Base-by-base conservation (phyloP, 2,329 filamentous ascomycete species). In the Diaporthe humulicola region DNA sequence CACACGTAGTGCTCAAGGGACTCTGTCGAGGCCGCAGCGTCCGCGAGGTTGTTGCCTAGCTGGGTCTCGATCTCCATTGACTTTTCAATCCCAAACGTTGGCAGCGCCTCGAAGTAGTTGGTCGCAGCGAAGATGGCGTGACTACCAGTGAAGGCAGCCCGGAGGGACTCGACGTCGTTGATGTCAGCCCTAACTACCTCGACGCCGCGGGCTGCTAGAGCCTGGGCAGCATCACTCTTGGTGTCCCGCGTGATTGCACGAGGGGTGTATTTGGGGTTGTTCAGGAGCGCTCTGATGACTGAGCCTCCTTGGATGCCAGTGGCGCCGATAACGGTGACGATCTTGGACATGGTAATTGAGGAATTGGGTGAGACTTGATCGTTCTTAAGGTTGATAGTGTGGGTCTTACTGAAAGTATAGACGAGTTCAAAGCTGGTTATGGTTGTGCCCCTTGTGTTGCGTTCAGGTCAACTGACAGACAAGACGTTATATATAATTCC, bases 1-100 rank as follows among this genome's bases (percentile, higher is more conserved):
- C 85, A 87, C 71, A 88, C 81, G 77, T 84, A 88, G 75, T 87
- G 85, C 71, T 85, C 79, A 1, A 88, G 81, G 0, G 84, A 83
- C 0, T 77, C 19, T 0, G 80, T 84, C 10, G 78, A 74, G 0
- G 82, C 80, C 0, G 86, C 86, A 3, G 86, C 86, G 7, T 81
- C 81, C 5, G 85, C 86, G 7, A 88, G 74, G 54, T 85, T 87
- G 77, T 82, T 84, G 8, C 83, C 86, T 54, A 86, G 84, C 15
- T 74, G 71, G 22, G 79, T 78, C 78, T 88, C 87, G 28, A 82
- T 79, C 1, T 82, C 79, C 19, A 83, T 81, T 0, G 84, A 80
- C 48, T 82, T 79, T 2, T 83, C 78, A 8, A 81, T 77, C 0
- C 81, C 80, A 4, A 76, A 17, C 1, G 61, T 78, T 4, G 78